Base-by-base conservation (phyloP, 208 protist genomes). In the Trypanosoma mega region DNA sequence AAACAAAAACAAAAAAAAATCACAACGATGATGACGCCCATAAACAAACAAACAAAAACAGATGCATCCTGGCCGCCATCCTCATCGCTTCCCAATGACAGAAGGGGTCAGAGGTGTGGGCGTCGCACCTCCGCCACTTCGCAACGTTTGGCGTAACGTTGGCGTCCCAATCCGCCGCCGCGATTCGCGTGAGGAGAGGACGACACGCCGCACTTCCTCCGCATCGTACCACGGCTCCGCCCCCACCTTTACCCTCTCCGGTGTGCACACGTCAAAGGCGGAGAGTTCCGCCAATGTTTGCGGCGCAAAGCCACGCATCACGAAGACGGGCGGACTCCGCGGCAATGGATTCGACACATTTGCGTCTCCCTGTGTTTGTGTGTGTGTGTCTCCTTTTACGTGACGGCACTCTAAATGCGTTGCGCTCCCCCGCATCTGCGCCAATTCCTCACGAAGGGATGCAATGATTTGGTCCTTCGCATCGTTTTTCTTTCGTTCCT, bases 231-330 rank as follows among this genome's bases (percentile, higher is more conserved):
- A 65, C 7, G 59, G n/a, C 29, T 57, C 11, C 11, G 21, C 33
- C 7, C 7, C 39, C 18, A 16, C n/a, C 18, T 36, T 46, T 16
- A 14, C 6, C 34, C 8, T 6, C 34, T n/a, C n/a, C 27, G 33
- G 24, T 6, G 34, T 33, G 9, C 6, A 8, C 27, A 21, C 34
- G 16, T 16, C 18, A 33, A 53, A 46, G 36, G 24, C 16, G 36
- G 23, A 44, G 36, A 65, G 8, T 30, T 65, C 59, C 12, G 59
- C 59, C n/a, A 65, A 49, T 11, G 59, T 57, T 37, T 57, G 34
- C 20, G 59, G 59, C 20, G 41, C 49, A 50, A 50, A 57, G 26
- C n/a, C 47, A 36, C 49, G 34, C 21, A 14, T 37, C 23, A 18
- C 52, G 20, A 49, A n/a, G 29, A 26, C 6, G 2, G 14, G 30